Percentiles rank a stretch among this genome's conserved stretches.
These are phyloP conservation scores for Abrus pulchellus DNA, from an alignment of 306 rosid species.

Conservation along the genomic window DNA sequence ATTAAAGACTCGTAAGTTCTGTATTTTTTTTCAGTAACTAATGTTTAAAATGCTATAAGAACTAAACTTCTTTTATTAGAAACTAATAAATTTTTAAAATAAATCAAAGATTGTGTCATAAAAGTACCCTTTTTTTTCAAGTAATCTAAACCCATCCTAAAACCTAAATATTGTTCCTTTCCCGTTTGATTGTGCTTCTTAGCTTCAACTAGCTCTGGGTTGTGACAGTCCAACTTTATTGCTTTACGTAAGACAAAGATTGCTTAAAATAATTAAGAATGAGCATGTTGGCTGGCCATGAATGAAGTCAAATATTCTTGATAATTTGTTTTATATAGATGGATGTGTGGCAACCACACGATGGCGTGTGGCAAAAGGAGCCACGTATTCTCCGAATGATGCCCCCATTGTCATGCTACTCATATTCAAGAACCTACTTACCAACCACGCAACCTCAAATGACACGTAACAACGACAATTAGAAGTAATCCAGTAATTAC, in stretches of 20 bases:
- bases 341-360: slow-evolving; percentile 54
- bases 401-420: not conserved
- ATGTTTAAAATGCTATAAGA: not conserved
- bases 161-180: not conserved
- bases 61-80: not conserved
- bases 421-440: not conserved
- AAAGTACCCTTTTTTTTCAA: not conserved
- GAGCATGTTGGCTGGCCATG: slow-evolving; percentile 49
- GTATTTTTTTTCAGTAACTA: not conserved
- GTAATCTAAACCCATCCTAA: not conserved
- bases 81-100: not conserved
- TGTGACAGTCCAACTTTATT: slow-evolving; percentile 23
- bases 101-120: not conserved
- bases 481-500: too few relatives aligned
- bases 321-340: slow-evolving; percentile 12
- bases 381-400: slow-evolving; percentile 1
- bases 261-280: slow-evolving; percentile 23
- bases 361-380: slow-evolving; percentile 43
- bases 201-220: slow-evolving; percentile 35
- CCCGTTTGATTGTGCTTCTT: not conserved
- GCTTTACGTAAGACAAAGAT: slow-evolving; percentile 39
- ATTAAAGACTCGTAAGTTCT: not conserved
- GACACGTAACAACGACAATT: not conserved
- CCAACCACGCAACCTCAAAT: slow-evolving; percentile 16
- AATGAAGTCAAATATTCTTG: slow-evolving; percentile 48